Evolutionary conservation across 331 rosid genomes (phyloP), one percentile per base, ranked within the genome.

Genomic region (Malus hybrid): DNA sequence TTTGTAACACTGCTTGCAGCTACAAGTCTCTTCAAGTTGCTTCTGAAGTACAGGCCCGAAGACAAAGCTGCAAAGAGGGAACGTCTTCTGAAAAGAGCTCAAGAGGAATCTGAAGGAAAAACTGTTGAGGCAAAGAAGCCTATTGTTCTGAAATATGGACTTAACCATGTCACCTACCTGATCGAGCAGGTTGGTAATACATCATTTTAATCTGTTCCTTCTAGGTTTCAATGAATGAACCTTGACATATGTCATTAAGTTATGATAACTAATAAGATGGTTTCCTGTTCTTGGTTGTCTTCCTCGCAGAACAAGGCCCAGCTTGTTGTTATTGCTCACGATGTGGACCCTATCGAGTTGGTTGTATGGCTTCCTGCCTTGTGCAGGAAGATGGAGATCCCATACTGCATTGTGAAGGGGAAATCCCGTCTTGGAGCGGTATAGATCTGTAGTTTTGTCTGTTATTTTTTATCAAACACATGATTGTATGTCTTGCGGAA

Each of bases 321-420:
- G 73, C 76, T 92, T 18, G 96, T 92, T 18, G 93, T 92, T 20
- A 92, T 92, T 79, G 97, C 96, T 0, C 97, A 92, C 67, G 97
- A 92, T 36, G 97, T 92, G n/a, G 97, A 92, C 79, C 97, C 97
- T 6, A 90, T 90, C 1, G 96, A 92, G 80, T 80, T 92, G 71
- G 97, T 92, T 3, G 97, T 92, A 15, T 92, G 97, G 97, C 96
- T 92, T 33, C 96, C 97, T 3, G 94, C 96, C 5, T 77, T 92
- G 80, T 92, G 97, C 83, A 86, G 96, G 81, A 92, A 92, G 85
- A 92, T 92, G 97, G 97, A 90, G 82, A 92, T 92, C 36, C 96
- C 97, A 1, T 90, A 88, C 73, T 92, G 96, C 85, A 90, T 92
- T 67, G 96, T 92, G 77, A 92, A 92, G 87, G 97, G 97, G 24